Evolutionary conservation across 306 rosid genomes (phyloP), one percentile per base, ranked within the genome.

Genomic region (Vigna unguiculata): DNA sequence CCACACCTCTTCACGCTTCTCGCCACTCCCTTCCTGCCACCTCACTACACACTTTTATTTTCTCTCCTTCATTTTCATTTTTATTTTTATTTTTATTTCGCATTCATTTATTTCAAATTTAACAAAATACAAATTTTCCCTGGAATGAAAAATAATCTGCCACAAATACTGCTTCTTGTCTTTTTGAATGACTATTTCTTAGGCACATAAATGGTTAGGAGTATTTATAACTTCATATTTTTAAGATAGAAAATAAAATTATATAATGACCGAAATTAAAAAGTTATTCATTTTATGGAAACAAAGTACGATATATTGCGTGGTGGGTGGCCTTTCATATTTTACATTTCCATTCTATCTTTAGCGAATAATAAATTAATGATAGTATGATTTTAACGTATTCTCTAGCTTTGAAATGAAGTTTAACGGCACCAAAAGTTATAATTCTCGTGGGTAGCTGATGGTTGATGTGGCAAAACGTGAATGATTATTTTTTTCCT

Each of bases 1-100:
- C 76, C 41, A 63, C 90, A 84, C 91, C 71, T 9, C 78, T 71
- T 30, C 72, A 24, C 74, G 81, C 76, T 75, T 43, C 38, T 58
- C 36, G 1, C 86, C 88, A 22, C 62, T 81, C 82, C 15, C 11
- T 57, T 40, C 48, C 1, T 17, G 82, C 86, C 89, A 76, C 82
- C 85, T 77, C n/a, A 32, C 51, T 61, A 3, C 0, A 21, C 19
- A 57, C 61, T 12, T 48, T 16, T 4, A 5, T 48, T n/a, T 48
- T 3, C 17, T 46, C 4, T 13, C 17, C 4, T 43, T 32, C 0
- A 2, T 57, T 25, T n/a, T n/a, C n/a, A n/a, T n/a, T n/a, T n/a
- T n/a, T n/a, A n/a, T n/a, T n/a, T n/a, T n/a, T n/a, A n/a, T 24
- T 24, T 24, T 47, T 32, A 45, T 45, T 14, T 15, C 2, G 1